These are phyloP conservation scores for Trametes hirsuta DNA, from an alignment of 1,284 basidiomycete genomes.

Conservation along the genomic window DNA sequence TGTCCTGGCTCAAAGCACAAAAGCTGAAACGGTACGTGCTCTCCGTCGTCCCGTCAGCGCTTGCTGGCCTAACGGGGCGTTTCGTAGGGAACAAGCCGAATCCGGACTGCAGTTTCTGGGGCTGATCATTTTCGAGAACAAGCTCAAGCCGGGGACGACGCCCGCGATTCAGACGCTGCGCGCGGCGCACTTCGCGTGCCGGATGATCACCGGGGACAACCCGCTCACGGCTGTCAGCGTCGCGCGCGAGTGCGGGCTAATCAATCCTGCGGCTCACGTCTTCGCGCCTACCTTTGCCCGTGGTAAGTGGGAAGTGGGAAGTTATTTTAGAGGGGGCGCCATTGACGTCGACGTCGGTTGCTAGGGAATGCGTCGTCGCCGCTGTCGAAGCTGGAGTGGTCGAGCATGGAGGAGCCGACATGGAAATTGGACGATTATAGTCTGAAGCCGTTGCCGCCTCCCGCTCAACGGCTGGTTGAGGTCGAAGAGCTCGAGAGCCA, in stretches of 20 bases:
- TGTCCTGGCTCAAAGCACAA: constrained; percentile 98
- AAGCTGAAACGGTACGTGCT: constrained; percentile 82
- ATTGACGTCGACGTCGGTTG: not conserved
- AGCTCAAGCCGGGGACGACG: constrained; percentile 92
- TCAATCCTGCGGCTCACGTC: constrained; percentile 90
- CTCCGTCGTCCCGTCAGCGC: not conserved
- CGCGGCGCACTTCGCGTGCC: constrained; percentile 88
- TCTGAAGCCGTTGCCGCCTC: constrained; percentile 76
- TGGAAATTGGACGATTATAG: constrained; percentile 91
- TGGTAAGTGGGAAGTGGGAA: constrained; percentile 51
- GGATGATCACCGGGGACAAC: constrained; percentile 99
- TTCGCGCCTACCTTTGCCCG: constrained; percentile 84
- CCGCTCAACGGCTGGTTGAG: constrained; percentile 69
- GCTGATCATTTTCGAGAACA: constrained; percentile 98
- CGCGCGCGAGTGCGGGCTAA: constrained; percentile 91
- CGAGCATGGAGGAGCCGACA: constrained; percentile 86
- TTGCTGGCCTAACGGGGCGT: not conserved
- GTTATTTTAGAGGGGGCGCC: not conserved
- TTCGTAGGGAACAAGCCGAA: constrained; percentile 88
- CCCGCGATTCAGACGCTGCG: constrained; percentile 91
- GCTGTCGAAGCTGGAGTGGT: constrained; percentile 84
- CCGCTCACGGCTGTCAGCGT: constrained; percentile 97
- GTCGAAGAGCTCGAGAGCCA: constrained; percentile 73
- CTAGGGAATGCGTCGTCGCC: constrained; percentile 66
- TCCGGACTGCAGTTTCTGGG: constrained; percentile 91